Base-by-base conservation (phyloP, 805 yeast genomes). In the Candida morakotiae region DNA sequence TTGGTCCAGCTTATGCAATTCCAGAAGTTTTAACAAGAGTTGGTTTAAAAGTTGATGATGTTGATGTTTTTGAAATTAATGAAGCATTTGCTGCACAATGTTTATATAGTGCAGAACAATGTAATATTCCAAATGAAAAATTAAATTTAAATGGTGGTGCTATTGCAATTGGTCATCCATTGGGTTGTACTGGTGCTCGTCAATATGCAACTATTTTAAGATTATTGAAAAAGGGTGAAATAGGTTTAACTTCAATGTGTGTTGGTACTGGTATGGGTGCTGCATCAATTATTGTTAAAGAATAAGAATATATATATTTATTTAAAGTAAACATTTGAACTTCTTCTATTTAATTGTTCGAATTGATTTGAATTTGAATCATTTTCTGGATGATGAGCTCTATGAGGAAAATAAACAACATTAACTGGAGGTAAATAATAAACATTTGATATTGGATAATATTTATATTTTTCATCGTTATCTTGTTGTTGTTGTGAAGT, bases 251-350 rank as follows among this genome's bases (percentile, higher is more conserved):
- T 9, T 83, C 95, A 46, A 91, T 91, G 98, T 91, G 98, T 70
- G 81, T 91, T 47, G 98, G 98, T 53, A 87, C 97, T 24, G 98
- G 98, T 51, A 91, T 89, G 95, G 98, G 98, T 47, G 96, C 97
- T 23, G 98, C 98, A 33, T 83, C 91, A 10, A 70, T 89, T 31
- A 74, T 91, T 51, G 73, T 87, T 30, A 83, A 75, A 53, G 98
- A 91, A 69, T 87, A 71, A 57, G 14, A 9, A 27, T 5, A 8
- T 7, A 27, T 5, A 27, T 13, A 14, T 13, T n/a, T 18, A 34
- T 34, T 26, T 34, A 26, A 34, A 34, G 13, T 34, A 34, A 14
- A 34, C 37, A 26, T 34, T 34, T 9, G 37, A 34, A 32, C 11
- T 16, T 14, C 25, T 25, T n/a, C n/a, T 18, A 5, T 26, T 25